These are phyloP conservation scores for Umbelopsis vinacea DNA, from an alignment of 192 early-diverging fungal species.

Conservation along the genomic window DNA sequence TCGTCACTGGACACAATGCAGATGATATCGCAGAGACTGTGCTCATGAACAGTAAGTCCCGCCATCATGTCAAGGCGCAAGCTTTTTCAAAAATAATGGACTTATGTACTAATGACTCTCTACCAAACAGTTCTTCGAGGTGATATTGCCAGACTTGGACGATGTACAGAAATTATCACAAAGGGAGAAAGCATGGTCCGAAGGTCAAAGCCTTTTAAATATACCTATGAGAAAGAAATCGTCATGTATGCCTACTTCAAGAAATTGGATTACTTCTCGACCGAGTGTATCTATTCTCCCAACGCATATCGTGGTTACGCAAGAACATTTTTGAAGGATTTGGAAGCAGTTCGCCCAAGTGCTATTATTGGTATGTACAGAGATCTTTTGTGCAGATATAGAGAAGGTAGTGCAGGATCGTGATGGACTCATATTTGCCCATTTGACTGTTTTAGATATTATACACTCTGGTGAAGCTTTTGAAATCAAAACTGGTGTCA, in stretches of 20 bases:
- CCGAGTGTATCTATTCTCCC: constrained; percentile 97
- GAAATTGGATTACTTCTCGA: constrained; percentile 97
- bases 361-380: constrained; percentile 78
- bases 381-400: background rate
- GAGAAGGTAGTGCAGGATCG: background rate
- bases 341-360: constrained; percentile 86
- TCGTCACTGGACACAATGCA: constrained; percentile 98
- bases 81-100: no score
- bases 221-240: constrained; percentile 99
- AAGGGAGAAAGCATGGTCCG: constrained; percentile 75
- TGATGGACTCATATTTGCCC: background rate
- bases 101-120: background rate
- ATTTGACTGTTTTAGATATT: constrained; percentile 65
- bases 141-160: constrained; percentile 85
- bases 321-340: constrained; percentile 91
- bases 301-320: constrained; percentile 97
- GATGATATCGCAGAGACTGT: constrained; percentile 99
- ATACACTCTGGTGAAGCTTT: constrained; percentile 95
- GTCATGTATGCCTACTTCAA: constrained; percentile 99
- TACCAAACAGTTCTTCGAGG: constrained; percentile 81
- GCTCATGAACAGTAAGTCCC: constrained; percentile 93
- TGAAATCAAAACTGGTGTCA: constrained; percentile 65
- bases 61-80: background rate
- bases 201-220: constrained; percentile 97
- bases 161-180: constrained; percentile 93